A percentile compares a stretch with the other conserved stretches of the same genome.
Evolutionary conservation across 139 green algal species (phyloP).

Genomic region (Haematococcus sp.): DNA sequence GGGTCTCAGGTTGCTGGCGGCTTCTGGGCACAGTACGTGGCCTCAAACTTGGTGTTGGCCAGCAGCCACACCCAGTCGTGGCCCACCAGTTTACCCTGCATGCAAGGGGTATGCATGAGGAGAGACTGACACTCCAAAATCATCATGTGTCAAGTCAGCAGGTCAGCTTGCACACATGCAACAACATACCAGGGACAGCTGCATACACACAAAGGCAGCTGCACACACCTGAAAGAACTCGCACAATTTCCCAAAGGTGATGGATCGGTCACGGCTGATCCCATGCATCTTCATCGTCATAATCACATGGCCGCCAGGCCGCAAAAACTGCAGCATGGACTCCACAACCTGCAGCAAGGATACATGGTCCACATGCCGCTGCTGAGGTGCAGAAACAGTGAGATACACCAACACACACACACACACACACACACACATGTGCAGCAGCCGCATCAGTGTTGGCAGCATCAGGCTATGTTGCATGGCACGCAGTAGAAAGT

Average conservation of each 20-base stretch:
- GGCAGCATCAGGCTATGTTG: too few relatives aligned
- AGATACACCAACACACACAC: too few relatives aligned
- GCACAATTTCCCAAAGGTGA: neutral
- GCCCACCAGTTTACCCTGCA: neutral
- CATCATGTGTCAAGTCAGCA: too few relatives aligned
- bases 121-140: too few relatives aligned
- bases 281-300: slow-evolving; percentile 1
- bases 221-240: neutral
- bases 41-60: slow-evolving; percentile 2
- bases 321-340: neutral
- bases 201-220: neutral
- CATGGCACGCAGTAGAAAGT: too few relatives aligned
- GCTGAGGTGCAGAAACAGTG: too few relatives aligned
- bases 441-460: too few relatives aligned
- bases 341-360: neutral
- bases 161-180: too few relatives aligned
- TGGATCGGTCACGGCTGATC: neutral
- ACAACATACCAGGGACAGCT: too few relatives aligned
- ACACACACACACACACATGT: too few relatives aligned
- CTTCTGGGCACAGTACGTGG: neutral
- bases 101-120: too few relatives aligned
- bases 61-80: neutral
- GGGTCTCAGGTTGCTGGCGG: too few relatives aligned
- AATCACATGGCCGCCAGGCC: neutral
- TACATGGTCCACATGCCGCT: neutral